These are phyloP conservation scores for Funneliformis geosporum DNA, from an alignment of 192 early-diverging fungal species.

Conservation along the genomic window DNA sequence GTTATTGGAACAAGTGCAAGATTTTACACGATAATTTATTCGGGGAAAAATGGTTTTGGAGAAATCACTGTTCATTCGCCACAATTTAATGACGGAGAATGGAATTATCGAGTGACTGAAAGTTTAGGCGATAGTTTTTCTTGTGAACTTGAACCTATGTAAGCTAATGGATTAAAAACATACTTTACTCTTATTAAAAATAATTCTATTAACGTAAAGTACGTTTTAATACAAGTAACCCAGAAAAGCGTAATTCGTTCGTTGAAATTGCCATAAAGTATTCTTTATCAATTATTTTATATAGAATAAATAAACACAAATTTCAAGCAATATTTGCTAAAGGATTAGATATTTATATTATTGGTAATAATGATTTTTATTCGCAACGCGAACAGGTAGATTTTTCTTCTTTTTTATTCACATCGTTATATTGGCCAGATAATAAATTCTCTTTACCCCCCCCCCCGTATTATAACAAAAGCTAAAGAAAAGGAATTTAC, in stretches of 20 bases:
- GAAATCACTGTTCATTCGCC: constrained; percentile 72
- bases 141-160: constrained; percentile 44
- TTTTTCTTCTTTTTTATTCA: background rate
- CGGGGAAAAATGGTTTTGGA: constrained; percentile 13
- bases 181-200: background rate
- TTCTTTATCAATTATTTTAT: constrained; percentile 46
- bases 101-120: constrained; percentile 62
- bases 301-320: constrained; percentile 32
- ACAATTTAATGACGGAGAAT: constrained; percentile 82
- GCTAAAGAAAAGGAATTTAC: constrained; percentile 52
- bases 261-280: constrained; percentile 60
- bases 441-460: too few species aligned
- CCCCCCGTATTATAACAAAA: too few species aligned
- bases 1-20: constrained; percentile 84
- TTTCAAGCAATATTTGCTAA: constrained; percentile 36
- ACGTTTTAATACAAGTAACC: constrained; percentile 22
- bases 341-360: constrained; percentile 73
- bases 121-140: constrained; percentile 33
- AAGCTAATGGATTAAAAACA: constrained; percentile 2
- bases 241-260: constrained; percentile 60
- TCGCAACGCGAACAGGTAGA: constrained; percentile 86
- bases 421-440: too few species aligned
- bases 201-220: background rate
- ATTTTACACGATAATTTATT: constrained; percentile 73
- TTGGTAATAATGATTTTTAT: constrained; percentile 98